phyloP scores from a whole-genome alignment of 768 basidiomycete species.

The Leccinum subgranulosum region DNA sequence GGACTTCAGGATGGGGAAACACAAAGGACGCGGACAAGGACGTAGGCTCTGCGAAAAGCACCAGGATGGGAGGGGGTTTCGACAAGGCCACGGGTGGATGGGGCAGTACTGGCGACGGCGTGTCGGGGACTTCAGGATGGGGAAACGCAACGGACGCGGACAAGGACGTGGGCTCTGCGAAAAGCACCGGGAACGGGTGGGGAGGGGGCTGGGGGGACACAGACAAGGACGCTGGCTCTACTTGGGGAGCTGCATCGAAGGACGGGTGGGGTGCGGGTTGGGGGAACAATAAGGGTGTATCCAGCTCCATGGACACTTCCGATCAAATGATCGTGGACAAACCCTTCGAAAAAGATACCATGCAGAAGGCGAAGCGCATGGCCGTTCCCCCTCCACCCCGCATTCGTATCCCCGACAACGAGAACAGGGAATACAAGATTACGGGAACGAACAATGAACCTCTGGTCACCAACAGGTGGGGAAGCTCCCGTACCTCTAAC shows the following conservation, averaged over 20 bases:
- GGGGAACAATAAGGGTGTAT: not conserved
- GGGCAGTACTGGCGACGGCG: not conserved
- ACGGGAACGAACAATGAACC: constrained; percentile 26
- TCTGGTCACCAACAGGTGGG: constrained; percentile 13
- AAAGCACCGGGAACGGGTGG: not conserved
- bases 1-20: too few species aligned
- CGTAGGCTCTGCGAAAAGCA: not conserved
- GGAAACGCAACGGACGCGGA: not conserved
- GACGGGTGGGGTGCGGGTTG: constrained; percentile 5
- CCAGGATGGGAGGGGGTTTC: not conserved
- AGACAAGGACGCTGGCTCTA: not conserved
- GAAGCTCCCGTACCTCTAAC: constrained; percentile 7
- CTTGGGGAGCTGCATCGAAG: not conserved
- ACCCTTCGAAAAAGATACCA: not conserved
- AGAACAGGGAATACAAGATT: constrained; percentile 10
- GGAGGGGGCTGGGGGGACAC: not conserved
- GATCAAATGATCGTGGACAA: constrained; percentile 11
- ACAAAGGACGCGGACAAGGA: not conserved
- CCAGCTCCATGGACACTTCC: constrained; percentile 3
- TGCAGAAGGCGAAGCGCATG: constrained; percentile 8
- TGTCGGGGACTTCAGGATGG: not conserved
- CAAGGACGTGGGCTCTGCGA: not conserved
- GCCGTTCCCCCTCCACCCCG: constrained; percentile 23
- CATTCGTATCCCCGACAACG: constrained; percentile 19
- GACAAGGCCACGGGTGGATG: not conserved